Base-by-base conservation (phyloP, 352 stramenopile genomes). In the Pythium coloratum region DNA sequence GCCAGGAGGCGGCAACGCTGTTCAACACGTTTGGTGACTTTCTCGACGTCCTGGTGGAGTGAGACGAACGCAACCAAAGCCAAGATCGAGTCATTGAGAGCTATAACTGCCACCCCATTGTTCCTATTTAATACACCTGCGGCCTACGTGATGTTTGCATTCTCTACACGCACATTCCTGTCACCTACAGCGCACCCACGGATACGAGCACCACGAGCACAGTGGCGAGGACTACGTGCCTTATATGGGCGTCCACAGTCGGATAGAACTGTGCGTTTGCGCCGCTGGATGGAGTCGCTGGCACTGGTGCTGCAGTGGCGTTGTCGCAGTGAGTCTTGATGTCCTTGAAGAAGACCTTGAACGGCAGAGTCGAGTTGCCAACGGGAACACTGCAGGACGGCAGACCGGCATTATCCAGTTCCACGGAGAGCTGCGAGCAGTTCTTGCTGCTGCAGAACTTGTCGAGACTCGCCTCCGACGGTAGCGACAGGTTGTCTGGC, bases 1-100 rank as follows among this genome's bases (percentile, higher is more conserved):
- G 79, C 42, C 61, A 90, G 40, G 78, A 89, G 56, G 74, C 82
- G 16, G 68, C 78, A 46, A 82, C 79, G 47, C 69, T 92, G 28
- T 83, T 92, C 47, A 90, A 90, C 67, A 78, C 80, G 3, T 86
- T 92, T 38, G 82, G 80, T 28, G 75, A 91, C 64, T 88, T 92
- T 51, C 49, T 92, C 26, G 84, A 92, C 34, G 76, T 88, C 18
- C 66, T 92, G 18, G 73, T 90, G 33, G 73, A 88, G 20, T 89
- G 73, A 76, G 50, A 51, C 13, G n/a, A 13, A 8, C 44, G 13
- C 18, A 12, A 13, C 18, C 24, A 56, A n/a, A 9, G 2, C 2
- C 5, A 44, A 12, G 38, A 44, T 18, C 12, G 10, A 44, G 38
- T 44, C 38, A 9, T 44, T 44, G 38, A 44, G 38, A 49, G 40